phyloP scores from a whole-genome alignment of 371 early-diverging fungal genomes.

The Apophysomyces ossiformis region DNA sequence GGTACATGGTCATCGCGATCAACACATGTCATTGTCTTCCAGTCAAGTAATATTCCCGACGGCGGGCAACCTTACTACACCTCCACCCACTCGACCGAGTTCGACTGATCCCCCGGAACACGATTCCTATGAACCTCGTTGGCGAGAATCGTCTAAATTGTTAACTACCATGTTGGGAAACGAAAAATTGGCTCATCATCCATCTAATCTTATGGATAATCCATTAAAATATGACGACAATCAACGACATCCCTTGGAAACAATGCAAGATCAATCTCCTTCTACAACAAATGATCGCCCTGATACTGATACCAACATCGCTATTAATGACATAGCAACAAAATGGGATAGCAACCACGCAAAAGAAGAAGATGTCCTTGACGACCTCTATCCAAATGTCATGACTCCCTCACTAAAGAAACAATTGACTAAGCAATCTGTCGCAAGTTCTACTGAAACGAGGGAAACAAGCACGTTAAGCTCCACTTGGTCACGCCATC shows the following conservation, averaged over 20 bases:
- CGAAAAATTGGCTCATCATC: not conserved
- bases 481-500: not conserved
- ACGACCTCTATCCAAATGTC: not conserved
- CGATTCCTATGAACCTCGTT: not conserved
- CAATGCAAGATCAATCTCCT: not conserved
- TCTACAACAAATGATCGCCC: not conserved
- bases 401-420: slow-evolving; percentile 1
- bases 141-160: not conserved
- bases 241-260: not conserved
- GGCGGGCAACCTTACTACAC: slow-evolving; percentile 1
- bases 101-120: not conserved
- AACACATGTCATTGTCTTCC: slow-evolving; percentile 1
- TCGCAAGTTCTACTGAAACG: not conserved
- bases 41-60: slow-evolving; percentile 6
- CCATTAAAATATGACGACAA: not conserved
- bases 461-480: not conserved
- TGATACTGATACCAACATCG: not conserved
- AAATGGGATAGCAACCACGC: too few relatives aligned
- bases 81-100: slow-evolving; percentile 5
- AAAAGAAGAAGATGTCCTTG: not conserved
- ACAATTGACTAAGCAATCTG: not conserved
- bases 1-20: slow-evolving; percentile 4
- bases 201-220: not conserved
- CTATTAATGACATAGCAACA: not conserved
- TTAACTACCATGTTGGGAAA: not conserved